Percentiles rank a stretch among this genome's conserved stretches.
Conservation (phyloP, 75 land plant genomes). For the Pseudotsuga menziesii region DNA sequence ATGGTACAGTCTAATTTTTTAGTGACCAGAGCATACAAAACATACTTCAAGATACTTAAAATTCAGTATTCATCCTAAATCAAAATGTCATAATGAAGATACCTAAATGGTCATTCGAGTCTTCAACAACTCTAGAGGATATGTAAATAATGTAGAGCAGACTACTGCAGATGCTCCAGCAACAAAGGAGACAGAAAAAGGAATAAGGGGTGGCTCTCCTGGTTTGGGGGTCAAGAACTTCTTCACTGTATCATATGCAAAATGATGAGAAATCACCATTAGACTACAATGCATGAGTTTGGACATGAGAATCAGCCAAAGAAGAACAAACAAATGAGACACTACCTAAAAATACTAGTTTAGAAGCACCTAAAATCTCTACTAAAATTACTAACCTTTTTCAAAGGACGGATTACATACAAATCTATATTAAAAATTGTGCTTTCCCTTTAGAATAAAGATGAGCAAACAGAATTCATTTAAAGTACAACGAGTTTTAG, state of each 20-base stretch:
- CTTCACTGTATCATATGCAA: slow-evolving; percentile 92
- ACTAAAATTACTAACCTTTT: no score
- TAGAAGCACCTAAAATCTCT: background rate
- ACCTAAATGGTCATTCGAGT: slow-evolving; percentile 96
- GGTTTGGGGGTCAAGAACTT: slow-evolving; percentile 58
- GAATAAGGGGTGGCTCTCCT: slow-evolving; percentile 53
- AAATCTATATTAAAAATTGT: no score
- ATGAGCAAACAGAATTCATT: no score
- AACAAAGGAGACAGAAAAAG: slow-evolving; percentile 63
- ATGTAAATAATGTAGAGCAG: slow-evolving; percentile 83
- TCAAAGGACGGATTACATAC: no score
- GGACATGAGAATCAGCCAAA: background rate
- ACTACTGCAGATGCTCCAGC: slow-evolving; percentile 98
- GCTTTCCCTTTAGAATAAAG: no score
- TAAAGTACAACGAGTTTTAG: no score
- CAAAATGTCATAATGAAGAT: slow-evolving; percentile 1
- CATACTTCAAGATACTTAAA: no score
- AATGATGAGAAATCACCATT: slow-evolving; percentile 48
- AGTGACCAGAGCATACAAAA: no score
- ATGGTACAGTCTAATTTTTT: no score
- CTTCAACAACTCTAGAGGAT: slow-evolving; percentile 91
- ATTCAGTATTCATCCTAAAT: background rate
- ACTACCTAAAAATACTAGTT: background rate
- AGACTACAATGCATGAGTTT: background rate
- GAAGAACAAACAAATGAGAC: background rate